Evolutionary conservation across 495 filamentous ascomycete species (phyloP).

Genomic region (Xanthoparmelia taractica): DNA sequence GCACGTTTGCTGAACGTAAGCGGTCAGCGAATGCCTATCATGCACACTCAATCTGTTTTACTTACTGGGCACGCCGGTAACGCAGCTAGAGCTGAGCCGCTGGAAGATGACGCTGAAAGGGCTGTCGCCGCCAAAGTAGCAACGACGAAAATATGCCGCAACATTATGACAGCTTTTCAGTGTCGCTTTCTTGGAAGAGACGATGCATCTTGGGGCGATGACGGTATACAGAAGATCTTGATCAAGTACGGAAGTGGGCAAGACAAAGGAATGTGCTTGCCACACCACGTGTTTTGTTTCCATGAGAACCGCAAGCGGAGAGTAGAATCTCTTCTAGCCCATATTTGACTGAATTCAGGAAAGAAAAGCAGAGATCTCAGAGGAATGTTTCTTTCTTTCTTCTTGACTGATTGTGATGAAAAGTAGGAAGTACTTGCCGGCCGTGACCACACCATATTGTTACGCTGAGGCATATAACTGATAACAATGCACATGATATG

Average conservation of each 20-base stretch:
- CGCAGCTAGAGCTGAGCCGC: neutral
- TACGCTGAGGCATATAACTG: neutral
- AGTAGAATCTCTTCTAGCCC: neutral
- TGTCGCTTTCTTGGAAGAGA: neutral
- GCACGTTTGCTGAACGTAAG: conserved; percentile 17
- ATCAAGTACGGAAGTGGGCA: neutral
- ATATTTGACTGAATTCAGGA: neutral
- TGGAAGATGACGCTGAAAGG: conserved; percentile 3
- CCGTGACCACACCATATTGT: neutral
- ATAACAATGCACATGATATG: neutral
- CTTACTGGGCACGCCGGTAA: conserved; percentile 21
- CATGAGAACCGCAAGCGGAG: conserved; percentile 12
- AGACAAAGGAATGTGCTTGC: conserved; percentile 12
- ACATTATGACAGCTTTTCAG: conserved; percentile 1
- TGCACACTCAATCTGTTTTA: neutral
- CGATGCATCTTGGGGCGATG: conserved; percentile 1
- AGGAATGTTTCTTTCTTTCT: neutral
- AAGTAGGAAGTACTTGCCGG: neutral
- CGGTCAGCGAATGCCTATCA: neutral
- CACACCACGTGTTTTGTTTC: conserved; percentile 3
- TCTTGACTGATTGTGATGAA: neutral
- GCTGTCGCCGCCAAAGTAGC: conserved; percentile 9
- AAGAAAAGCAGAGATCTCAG: neutral
- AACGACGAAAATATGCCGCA: conserved; percentile 4
- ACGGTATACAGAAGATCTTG: conserved; percentile 5